Conservation (phyloP, 225 moss, liverwort and hornwort species). For the Takakia lepidozioides region DNA sequence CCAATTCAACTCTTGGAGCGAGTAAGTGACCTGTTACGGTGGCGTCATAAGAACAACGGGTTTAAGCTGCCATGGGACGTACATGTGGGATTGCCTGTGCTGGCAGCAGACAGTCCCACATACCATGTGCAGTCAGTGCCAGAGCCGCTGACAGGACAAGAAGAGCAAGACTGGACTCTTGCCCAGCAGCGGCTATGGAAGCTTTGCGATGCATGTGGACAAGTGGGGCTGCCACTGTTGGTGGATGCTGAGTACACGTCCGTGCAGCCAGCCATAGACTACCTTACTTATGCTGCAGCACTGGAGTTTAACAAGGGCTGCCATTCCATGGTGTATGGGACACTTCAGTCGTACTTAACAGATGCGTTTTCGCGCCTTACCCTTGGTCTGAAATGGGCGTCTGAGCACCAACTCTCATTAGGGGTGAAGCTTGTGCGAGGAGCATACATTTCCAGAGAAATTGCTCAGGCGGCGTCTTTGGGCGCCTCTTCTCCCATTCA, state of each 20-base stretch:
- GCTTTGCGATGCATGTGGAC: constrained; percentile 61
- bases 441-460: constrained; percentile 83
- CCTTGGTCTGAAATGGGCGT: constrained; percentile 46
- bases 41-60: constrained; percentile 61
- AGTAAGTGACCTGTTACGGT: constrained; percentile 78
- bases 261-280: constrained; percentile 90
- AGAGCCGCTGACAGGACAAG: constrained; percentile 53
- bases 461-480: constrained; percentile 36
- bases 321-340: constrained; percentile 58
- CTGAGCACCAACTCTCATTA: constrained; percentile 57
- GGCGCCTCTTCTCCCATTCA: constrained; percentile 72
- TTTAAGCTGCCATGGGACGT: constrained; percentile 71
- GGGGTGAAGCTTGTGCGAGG: constrained; percentile 89
- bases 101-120: constrained; percentile 67
- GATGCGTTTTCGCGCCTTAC: constrained; percentile 70
- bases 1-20: constrained; percentile 65
- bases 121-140: constrained; percentile 64
- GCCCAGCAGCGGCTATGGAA: constrained; percentile 57
- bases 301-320: constrained; percentile 59
- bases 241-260: constrained; percentile 81
- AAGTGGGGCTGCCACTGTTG: constrained; percentile 60
- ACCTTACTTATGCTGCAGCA: constrained; percentile 53
- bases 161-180: constrained; percentile 48
- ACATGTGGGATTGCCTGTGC: constrained; percentile 61
- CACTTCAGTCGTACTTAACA: constrained; percentile 86